These are phyloP conservation scores for Avicennia marina DNA, from an alignment of 257 asterid genomes.

Conservation along the genomic window DNA sequence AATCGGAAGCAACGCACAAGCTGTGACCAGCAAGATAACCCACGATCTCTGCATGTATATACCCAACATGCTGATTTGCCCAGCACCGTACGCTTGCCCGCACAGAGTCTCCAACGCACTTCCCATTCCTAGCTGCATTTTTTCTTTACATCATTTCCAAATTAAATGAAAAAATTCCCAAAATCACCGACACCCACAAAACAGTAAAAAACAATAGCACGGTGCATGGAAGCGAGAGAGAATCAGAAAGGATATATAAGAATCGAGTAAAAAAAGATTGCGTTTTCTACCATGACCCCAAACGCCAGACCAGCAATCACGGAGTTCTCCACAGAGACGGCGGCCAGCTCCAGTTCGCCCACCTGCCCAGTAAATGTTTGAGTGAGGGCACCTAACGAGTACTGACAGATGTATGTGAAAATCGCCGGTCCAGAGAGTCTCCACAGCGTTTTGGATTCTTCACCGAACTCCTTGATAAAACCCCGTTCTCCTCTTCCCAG, in stretches of 20 bases:
- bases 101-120: constrained; percentile 82
- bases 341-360: constrained; percentile 76
- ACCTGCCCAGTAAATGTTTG: constrained; percentile 59
- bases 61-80: constrained; percentile 69
- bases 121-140: constrained; percentile 77
- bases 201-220: too few species aligned
- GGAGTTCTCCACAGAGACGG: constrained; percentile 77
- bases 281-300: constrained; percentile 83
- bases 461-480: constrained; percentile 26
- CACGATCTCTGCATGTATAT: constrained; percentile 85
- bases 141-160: neutral
- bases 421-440: constrained; percentile 68
- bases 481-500: neutral
- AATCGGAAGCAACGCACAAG: constrained; percentile 46
- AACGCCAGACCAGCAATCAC: constrained; percentile 74
- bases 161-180: neutral
- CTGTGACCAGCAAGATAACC: constrained; percentile 57
- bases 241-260: too few species aligned
- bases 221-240: too few species aligned
- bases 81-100: constrained; percentile 89
- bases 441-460: constrained; percentile 69
- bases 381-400: constrained; percentile 68
- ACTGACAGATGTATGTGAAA: constrained; percentile 62
- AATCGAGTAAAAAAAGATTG: too few species aligned
- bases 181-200: too few species aligned